Evolutionary conservation across 768 basidiomycete species (phyloP).

Genomic region (Leucocoprinus sp.): DNA sequence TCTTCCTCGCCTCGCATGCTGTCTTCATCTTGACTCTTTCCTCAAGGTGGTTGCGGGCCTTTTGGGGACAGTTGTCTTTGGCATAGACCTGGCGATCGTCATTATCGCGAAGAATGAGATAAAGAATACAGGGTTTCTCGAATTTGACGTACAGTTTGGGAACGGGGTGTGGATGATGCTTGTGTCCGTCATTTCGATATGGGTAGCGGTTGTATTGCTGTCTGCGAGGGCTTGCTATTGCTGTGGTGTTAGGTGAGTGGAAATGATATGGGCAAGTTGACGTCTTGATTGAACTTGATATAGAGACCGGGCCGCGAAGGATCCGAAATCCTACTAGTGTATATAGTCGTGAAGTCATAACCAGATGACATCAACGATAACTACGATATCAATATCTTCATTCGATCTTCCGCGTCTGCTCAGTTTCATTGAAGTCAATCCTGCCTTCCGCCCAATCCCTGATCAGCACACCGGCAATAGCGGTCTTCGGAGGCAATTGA

Average conservation of each 20-base stretch:
- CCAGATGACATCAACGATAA: not conserved
- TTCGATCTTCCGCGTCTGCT: no score
- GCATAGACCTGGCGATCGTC: constrained; percentile 55
- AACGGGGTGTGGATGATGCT: constrained; percentile 71
- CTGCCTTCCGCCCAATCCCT: constrained; percentile 69
- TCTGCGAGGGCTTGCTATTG: constrained; percentile 60
- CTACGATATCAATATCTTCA: no score
- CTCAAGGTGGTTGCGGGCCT: constrained; percentile 49
- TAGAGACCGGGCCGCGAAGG: not conserved
- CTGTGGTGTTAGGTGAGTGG: constrained; percentile 43
- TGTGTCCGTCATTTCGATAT: constrained; percentile 42
- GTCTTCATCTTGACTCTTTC: constrained; percentile 53
- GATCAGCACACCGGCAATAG: constrained; percentile 83
- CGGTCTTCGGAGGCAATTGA: constrained; percentile 66
- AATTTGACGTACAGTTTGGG: constrained; percentile 48
- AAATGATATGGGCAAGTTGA: not conserved
- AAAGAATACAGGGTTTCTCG: constrained; percentile 25
- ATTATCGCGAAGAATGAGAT: constrained; percentile 41
- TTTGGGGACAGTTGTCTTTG: constrained; percentile 46
- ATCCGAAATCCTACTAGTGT: no score
- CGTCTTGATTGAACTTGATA: not conserved
- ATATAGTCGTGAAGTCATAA: not conserved
- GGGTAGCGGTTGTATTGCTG: constrained; percentile 54
- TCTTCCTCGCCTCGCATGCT: constrained; percentile 51
- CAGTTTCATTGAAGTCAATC: constrained; percentile 28